These are phyloP conservation scores for Wickerhamomyces canadensis DNA, from an alignment of 805 yeast species.

Conservation along the genomic window DNA sequence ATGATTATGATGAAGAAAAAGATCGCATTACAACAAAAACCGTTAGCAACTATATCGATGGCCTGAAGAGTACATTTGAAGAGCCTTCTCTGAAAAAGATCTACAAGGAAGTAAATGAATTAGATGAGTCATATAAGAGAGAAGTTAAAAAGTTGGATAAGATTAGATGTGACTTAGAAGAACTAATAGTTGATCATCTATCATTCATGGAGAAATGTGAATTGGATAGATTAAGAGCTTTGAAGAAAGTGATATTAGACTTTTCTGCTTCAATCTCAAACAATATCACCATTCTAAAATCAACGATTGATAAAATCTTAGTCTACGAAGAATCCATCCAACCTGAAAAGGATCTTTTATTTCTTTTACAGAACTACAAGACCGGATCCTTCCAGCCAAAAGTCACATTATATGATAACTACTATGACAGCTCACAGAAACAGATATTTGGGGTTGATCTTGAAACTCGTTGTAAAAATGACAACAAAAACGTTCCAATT, in stretches of 20 bases:
- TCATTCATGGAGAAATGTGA: constrained; percentile 81
- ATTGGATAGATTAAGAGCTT: constrained; percentile 65
- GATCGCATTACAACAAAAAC: constrained; percentile 11
- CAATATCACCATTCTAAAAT: constrained; percentile 51
- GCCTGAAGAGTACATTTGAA: constrained; percentile 31
- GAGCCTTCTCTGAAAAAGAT: constrained; percentile 46
- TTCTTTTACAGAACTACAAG: constrained; percentile 58
- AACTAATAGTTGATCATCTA: constrained; percentile 62
- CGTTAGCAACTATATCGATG: constrained; percentile 17
- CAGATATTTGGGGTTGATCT: constrained; percentile 81
- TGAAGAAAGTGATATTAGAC: constrained; percentile 71
- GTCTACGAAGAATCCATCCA: constrained; percentile 66
- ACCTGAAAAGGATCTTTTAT: constrained; percentile 63
- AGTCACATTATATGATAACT: constrained; percentile 71
- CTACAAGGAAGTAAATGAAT: constrained; percentile 48
- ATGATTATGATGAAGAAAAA: constrained; percentile 24
- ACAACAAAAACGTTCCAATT: constrained; percentile 66
- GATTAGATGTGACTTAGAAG: constrained; percentile 69
- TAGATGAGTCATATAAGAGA: constrained; percentile 52
- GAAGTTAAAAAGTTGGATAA: constrained; percentile 57
- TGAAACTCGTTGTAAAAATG: constrained; percentile 64
- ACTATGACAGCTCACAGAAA: constrained; percentile 59
- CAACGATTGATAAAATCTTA: constrained; percentile 53
- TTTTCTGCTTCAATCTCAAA: constrained; percentile 63
- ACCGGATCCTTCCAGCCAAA: constrained; percentile 75